Conservation (phyloP, 768 basidiomycete species). For the Hydnomerulius pinastri region DNA sequence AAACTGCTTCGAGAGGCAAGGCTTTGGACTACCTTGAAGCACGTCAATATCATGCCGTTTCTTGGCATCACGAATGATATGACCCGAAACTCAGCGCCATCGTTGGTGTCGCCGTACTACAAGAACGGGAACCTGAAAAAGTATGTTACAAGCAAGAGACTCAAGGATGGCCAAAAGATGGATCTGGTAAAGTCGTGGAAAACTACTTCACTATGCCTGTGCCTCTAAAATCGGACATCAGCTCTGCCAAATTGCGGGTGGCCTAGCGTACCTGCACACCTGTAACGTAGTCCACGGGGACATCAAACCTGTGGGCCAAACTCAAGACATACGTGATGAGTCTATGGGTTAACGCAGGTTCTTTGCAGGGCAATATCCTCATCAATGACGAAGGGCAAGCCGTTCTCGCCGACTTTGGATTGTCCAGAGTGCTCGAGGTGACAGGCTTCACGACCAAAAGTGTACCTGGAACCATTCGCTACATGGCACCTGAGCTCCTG, state of each 20-base stretch:
- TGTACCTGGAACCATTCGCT: slow-evolving; percentile 38
- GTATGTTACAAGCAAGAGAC: slow-evolving; percentile 9
- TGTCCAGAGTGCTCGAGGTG: slow-evolving; percentile 37
- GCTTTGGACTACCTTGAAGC: slow-evolving; percentile 24
- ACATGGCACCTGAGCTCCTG: slow-evolving; percentile 42
- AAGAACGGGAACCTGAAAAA: slow-evolving; percentile 20
- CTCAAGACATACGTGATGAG: not conserved
- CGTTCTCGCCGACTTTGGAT: slow-evolving; percentile 41
- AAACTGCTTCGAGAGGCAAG: slow-evolving; percentile 30
- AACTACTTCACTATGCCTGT: not conserved
- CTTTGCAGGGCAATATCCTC: slow-evolving; percentile 37
- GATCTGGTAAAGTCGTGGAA: slow-evolving; percentile 19
- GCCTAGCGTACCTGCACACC: slow-evolving; percentile 26
- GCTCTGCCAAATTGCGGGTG: slow-evolving; percentile 23
- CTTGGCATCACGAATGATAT: slow-evolving; percentile 23
- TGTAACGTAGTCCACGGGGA: slow-evolving; percentile 36
- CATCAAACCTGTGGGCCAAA: slow-evolving; percentile 36
- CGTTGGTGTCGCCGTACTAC: slow-evolving; percentile 30
- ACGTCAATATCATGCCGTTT: slow-evolving; percentile 27
- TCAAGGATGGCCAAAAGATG: slow-evolving; percentile 16
- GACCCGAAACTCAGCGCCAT: slow-evolving; percentile 17
- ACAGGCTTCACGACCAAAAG: slow-evolving; percentile 38
- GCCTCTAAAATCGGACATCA: slow-evolving; percentile 1
- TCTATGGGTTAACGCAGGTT: not conserved
- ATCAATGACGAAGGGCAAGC: slow-evolving; percentile 34